Evolutionary conservation across 169 alveolate genomes (phyloP).

Genomic region (Plasmodium gaboni): DNA sequence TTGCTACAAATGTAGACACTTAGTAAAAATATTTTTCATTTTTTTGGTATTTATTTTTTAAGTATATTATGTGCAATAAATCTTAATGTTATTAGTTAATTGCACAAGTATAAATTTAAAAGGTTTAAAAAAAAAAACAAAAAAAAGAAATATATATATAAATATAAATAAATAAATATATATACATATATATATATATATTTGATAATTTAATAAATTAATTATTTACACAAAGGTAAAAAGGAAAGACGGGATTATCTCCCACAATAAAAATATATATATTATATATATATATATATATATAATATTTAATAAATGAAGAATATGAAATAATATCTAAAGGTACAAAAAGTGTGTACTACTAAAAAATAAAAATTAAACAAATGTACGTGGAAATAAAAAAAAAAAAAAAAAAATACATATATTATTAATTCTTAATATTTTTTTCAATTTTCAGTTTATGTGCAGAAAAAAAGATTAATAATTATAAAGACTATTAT

Average conservation of each 20-base stretch:
- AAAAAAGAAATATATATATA: conserved; percentile 6
- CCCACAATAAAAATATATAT: not conserved
- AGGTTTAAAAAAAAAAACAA: not conserved
- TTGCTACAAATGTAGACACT: too few relatives aligned
- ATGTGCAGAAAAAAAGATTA: not conserved
- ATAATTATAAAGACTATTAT: not conserved
- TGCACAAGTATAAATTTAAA: not conserved
- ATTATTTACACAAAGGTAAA: conserved; percentile 13
- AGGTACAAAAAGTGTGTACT: too few relatives aligned
- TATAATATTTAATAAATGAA: too few relatives aligned
- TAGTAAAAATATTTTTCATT: too few relatives aligned
- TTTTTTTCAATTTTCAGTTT: not conserved
- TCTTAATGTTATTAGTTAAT: not conserved
- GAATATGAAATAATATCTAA: too few relatives aligned
- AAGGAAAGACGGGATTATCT: not conserved
- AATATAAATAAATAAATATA: conserved; percentile 12
- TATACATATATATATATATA: conserved; percentile 15
- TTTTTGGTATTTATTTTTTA: too few relatives aligned
- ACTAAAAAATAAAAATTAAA: too few relatives aligned
- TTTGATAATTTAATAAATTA: conserved; percentile 22
- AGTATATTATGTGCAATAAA: not conserved
- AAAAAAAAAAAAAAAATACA: too few relatives aligned
- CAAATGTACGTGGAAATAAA: too few relatives aligned
- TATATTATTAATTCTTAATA: too few relatives aligned
- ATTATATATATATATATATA: too few relatives aligned